Conservation (phyloP, 2,329 filamentous ascomycete species). For the Dissoconium aciculare region DNA sequence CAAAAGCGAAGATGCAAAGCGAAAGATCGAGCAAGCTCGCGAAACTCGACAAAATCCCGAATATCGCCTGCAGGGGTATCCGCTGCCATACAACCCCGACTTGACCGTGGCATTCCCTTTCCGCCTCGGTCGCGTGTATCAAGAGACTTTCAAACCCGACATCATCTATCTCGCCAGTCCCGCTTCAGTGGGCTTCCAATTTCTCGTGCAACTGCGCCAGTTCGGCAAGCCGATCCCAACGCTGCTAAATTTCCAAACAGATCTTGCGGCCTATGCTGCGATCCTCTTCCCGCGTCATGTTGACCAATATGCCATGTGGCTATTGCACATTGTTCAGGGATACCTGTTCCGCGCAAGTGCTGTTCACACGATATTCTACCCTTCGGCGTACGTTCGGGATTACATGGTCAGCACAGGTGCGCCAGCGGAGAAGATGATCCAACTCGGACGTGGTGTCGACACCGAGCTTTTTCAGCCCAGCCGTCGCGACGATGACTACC, state of each 20-base stretch:
- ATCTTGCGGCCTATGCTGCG: constrained; percentile 52
- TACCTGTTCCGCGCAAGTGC: constrained; percentile 48
- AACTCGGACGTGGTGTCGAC: constrained; percentile 51
- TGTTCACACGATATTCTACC: constrained; percentile 54
- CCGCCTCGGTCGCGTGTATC: constrained; percentile 46
- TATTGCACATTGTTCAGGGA: constrained; percentile 49
- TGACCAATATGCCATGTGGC: constrained; percentile 44
- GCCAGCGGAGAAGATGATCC: constrained; percentile 41
- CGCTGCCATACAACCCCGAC: constrained; percentile 56
- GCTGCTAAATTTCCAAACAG: constrained; percentile 58
- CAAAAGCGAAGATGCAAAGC: constrained; percentile 12
- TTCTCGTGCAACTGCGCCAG: constrained; percentile 53
- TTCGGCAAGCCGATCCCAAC: constrained; percentile 42
- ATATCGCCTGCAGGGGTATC: constrained; percentile 48
- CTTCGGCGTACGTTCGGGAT: constrained; percentile 45
- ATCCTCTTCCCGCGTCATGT: constrained; percentile 53
- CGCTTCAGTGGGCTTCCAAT: constrained; percentile 54
- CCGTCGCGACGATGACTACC: constrained; percentile 37
- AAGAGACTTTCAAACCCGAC: constrained; percentile 49
- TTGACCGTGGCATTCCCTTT: constrained; percentile 56
- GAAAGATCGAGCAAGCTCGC: constrained; percentile 18
- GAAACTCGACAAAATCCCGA: constrained; percentile 31
- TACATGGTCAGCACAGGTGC: constrained; percentile 47
- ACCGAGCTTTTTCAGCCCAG: constrained; percentile 45
- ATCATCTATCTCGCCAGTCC: constrained; percentile 56